Evolutionary conservation across 345 rosid genomes (phyloP), one percentile per base, ranked within the genome.

Genomic region (Viola odorata): DNA sequence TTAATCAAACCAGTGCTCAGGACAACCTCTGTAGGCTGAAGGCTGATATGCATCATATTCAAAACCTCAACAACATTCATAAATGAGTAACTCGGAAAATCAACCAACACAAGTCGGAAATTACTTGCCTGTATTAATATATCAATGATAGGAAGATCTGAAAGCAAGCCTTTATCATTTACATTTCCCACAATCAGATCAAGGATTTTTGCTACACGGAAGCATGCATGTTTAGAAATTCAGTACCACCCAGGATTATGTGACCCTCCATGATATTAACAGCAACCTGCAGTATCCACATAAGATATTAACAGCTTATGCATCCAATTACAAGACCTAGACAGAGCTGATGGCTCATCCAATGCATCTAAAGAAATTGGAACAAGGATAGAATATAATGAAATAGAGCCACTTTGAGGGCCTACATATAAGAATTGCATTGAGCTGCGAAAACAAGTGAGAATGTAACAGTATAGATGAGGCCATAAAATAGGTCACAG

Each of bases 141-240:
- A 78, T 90, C 97, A 67, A 94, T 77, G 70, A 90, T 88, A 50
- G 99, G 99, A 72, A 90, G 86, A 62, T 78, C 72, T 58, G 96
- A 75, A 65, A 81, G 84, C 67, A 94, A 77, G 53, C 99, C 99
- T 68, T 70, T 77, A 68, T 94, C 89, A 56, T 88, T 90, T 55
- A 94, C 97, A 82, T 88, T 94, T 76, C 91, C 99, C 50, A 94
- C 88, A 63, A 94, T 80, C 64, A 90, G 75, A 79, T 94, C 96
- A 67, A 94, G 91, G 75, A 94, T 84, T 71, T 83, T 90, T 58
- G 97, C 95, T 51, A 94, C 83, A 69, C 56, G 70, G 96, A 74
- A 71, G 92, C 86, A 69, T 94, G 95, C 78, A 84, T 67, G 55
- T 76, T 86, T 12, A 90, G 77, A 82, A 88, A 88, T 57, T 86